Percentiles rank a stretch among this genome's conserved stretches.
phyloP scores from a whole-genome alignment of 2,329 filamentous ascomycete genomes.

The Diplodia corticola region DNA sequence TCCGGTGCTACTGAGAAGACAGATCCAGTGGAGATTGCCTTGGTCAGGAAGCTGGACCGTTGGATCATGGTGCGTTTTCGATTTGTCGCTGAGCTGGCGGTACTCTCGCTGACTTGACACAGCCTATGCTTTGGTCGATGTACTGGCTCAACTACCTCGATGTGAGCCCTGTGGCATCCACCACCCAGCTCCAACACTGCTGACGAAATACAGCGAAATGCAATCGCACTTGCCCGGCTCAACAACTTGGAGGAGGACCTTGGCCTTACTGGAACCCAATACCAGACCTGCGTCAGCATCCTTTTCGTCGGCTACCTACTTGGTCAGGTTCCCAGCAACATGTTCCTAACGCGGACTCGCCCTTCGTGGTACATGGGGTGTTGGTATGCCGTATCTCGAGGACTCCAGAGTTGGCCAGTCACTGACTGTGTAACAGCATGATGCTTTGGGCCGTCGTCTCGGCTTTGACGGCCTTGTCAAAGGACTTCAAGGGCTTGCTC shows the following conservation, averaged over 20 bases:
- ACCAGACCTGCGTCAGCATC: conserved; percentile 35
- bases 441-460: conserved; percentile 51
- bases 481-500: conserved; percentile 48
- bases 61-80: conserved; percentile 35
- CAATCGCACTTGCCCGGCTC: conserved; percentile 29
- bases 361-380: conserved; percentile 24
- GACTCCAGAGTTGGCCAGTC: conserved; percentile 17
- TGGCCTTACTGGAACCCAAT: conserved; percentile 34
- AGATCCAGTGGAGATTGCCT: conserved; percentile 36
- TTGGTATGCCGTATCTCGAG: conserved; percentile 7
- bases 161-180: conserved; percentile 40
- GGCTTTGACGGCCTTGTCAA: conserved; percentile 52
- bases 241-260: conserved; percentile 31
- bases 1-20: conserved; percentile 39
- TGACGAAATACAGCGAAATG: conserved; percentile 26
- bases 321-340: conserved; percentile 24
- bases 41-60: conserved; percentile 36
- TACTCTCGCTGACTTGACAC: background rate
- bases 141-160: conserved; percentile 27
- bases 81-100: too few species aligned
- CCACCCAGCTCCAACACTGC: conserved; percentile 37
- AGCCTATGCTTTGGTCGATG: conserved; percentile 23
- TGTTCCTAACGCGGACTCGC: conserved; percentile 18
- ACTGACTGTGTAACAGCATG: conserved; percentile 46
- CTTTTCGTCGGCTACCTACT: conserved; percentile 29